Conservation (phyloP, 306 rosid genomes). For the Comarum palustre region DNA sequence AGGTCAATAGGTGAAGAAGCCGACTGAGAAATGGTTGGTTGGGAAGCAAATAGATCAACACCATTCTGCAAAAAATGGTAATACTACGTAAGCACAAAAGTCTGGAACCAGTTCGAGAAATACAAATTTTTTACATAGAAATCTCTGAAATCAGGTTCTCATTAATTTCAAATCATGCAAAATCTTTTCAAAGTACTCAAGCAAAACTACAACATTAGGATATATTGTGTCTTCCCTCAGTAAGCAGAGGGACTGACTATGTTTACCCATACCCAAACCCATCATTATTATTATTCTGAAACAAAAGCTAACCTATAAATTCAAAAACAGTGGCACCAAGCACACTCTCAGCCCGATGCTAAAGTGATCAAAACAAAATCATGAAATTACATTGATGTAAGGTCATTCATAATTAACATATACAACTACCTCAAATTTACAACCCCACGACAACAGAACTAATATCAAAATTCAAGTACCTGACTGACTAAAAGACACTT, state of each 20-base stretch:
- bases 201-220: not conserved
- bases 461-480: not conserved
- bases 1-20: slow-evolving; percentile 64
- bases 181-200: not conserved
- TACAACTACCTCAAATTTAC: not conserved
- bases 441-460: not conserved
- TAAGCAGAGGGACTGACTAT: not conserved
- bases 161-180: not conserved
- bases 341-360: not conserved
- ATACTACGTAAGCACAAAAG: slow-evolving; percentile 13
- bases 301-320: not conserved
- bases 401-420: not conserved
- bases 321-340: not conserved
- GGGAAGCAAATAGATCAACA: slow-evolving; percentile 76
- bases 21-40: slow-evolving; percentile 52
- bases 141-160: not conserved
- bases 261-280: not conserved
- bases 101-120: not conserved
- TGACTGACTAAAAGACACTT: not conserved
- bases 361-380: not conserved
- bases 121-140: not conserved
- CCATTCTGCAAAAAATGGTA: slow-evolving; percentile 43
- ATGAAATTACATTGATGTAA: not conserved
- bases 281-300: not conserved
- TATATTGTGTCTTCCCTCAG: not conserved